Evolutionary conservation across 768 basidiomycete species (phyloP), one percentile per base, ranked within the genome.

Genomic region (Lactarius hengduanensis): DNA sequence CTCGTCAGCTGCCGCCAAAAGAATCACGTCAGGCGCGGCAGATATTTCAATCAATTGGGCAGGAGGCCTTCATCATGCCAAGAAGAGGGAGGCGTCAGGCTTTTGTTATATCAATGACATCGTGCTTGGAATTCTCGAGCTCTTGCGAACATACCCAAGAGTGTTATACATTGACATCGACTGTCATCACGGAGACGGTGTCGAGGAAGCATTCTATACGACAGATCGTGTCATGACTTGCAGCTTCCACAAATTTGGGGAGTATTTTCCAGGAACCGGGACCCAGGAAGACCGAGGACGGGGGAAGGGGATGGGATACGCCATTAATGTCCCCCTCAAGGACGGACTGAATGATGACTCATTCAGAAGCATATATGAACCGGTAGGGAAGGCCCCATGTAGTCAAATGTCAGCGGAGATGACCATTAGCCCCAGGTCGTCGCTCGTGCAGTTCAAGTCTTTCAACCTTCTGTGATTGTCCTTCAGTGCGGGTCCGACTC

Each of bases 61-160:
- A 0, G 97, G 97, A 10, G 97, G 97, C 2, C 83, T 99, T 4
- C 97, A 99, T 77, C 97, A 99, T 76, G 97, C 97, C n/a, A 99
- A 99, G 80, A 98, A 98, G 76, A 86, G 92, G 63, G 97, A 98
- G 79, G 97, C 96, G 0, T 92, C 91, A 8, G 97, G 97, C 16
- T 99, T 99, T 78, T 99, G 97, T 81, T 99, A 98, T 80, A 89
- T 98, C 78, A 99, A 99, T 76, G 92, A 96, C 76, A 99, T 98
- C 74, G 95, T 97, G 0, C 87, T 98, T 30, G 90, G 88, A 54
- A 96, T 97, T 45, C 83, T 99, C 57, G 96, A 97, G 76, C 87
- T 99, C 9, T 80, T 96, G n/a, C 86, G 95, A 70, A 85, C 81
- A 63, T 86, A 87, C 73, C 83, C 92, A 3, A 88, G 97, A 61